Base-by-base conservation (phyloP, 139 green algal species). In the Chlamydomonas incerta region DNA sequence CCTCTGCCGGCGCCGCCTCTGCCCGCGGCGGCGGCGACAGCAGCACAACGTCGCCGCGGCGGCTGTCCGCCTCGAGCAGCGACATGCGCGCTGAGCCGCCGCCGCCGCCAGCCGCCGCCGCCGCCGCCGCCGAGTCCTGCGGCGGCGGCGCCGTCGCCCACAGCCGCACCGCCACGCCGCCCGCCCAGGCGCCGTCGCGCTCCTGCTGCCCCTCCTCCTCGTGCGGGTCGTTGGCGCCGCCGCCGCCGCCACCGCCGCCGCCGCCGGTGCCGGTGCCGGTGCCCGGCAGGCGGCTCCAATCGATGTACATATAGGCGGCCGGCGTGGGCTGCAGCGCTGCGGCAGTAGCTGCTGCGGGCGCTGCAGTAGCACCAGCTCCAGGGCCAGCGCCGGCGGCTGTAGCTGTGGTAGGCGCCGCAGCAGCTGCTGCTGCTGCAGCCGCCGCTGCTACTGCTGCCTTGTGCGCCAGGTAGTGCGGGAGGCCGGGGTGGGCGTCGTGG, bases 221-320 rank as follows among this genome's bases (percentile, higher is more conserved):
- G 2, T 11, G 52, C 52, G 52, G 13, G 11, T 11, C 13, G 57
- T 14, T 65, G 57, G 57, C 37, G 58, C 20, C 28, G 66, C 14
- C 31, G 31, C 2, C 66, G 20, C 2, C 20, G 72, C 13, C 50
- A n/a, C 6, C 31, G 31, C 24, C 18, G 31, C 21, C 37, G 6
- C 41, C 46, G 18, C 37, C 20, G 29, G 8, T 31, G 46, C 28
- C 50, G 77, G n/a, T 10, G 52, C 11, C 34, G n/a, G 35, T 3
- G 13, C 47, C 24, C 8, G 75, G 77, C 26, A 85, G 24, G 13
- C 31, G n/a, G 80, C 80, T 74, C 66, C 66, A 85, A 33, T 85
- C 80, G 9, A 85, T 18, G 47, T 70, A 76, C 9, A 85, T 33
- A 47, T 67, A 77, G 21, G 69, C 41, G 11, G 17, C 47, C 0